Base-by-base conservation (phyloP, 108 stramenopile species). In the Nannochloropsis gaditana region DNA sequence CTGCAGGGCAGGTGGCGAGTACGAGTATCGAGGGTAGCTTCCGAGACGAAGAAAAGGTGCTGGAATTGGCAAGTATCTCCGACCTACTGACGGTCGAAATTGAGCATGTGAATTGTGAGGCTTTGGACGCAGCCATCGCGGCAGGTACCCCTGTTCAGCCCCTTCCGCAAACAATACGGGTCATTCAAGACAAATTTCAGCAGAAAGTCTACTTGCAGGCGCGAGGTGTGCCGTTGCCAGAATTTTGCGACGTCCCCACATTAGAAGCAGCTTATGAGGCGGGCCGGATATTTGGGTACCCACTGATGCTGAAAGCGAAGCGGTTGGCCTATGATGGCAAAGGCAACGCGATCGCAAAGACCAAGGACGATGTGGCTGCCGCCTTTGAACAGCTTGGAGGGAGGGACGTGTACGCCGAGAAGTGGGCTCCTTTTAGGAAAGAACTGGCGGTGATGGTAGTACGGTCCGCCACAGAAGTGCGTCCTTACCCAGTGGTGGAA, bases 371-470 rank as follows among this genome's bases (percentile, higher is more conserved):
- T 0, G 93, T 91, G 43, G 19, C 73, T 44, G 83, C 41, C 11
- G 90, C 91, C 21, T 91, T 92, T 79, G 44, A 41, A 5, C 44
- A 47, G 79, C 91, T 92, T 9, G 92, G 92, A 11, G 89, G 88
- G 31, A 86, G 84, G 42, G 91, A 73, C 11, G 82, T 98, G 19
- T 99, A 99, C 86, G 96, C 94, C 5, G 99, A 99, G 90, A 94
- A 93, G 44, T 98, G 97, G 97, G 94, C 96, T 79, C 80, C 80
- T 6, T 97, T 95, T 86, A 89, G 91, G 31, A 93, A 93, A 73
- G 99, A 99, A 89, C 89, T 99, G 83, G 99, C 95, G 5, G 95
- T 97, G 59, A 98, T 99, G 97, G 99, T 98, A 45, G 96, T 95
- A 45, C 90, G 59, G n/a, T 73, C 59, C 19, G 59, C 59, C 19